A percentile compares a stretch with the other conserved stretches of the same genome.
Conservation (phyloP, 257 asterid species). For the Gentiana macrophylla region DNA sequence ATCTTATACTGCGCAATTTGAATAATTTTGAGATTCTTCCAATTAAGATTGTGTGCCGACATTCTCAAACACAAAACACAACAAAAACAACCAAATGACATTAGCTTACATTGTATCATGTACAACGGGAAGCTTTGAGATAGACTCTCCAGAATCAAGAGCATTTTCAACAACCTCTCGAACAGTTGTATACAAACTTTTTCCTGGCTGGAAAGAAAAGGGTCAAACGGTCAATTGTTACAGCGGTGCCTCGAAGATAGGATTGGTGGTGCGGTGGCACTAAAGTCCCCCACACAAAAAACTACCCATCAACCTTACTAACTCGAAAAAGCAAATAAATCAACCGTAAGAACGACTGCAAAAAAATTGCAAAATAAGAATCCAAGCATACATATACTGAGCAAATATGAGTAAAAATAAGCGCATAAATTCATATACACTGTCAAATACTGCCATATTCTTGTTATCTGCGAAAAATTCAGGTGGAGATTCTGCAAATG, state of each 20-base stretch:
- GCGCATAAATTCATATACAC: constrained; percentile 30
- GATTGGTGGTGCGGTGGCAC: no score
- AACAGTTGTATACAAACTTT: constrained; percentile 77
- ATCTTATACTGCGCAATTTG: not conserved
- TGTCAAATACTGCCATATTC: constrained; percentile 91
- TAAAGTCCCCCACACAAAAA: no score
- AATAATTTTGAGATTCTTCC: not conserved
- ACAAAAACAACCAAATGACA: not conserved
- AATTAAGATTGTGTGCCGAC: not conserved
- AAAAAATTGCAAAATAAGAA: no score
- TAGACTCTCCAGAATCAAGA: constrained; percentile 88
- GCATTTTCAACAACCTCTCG: constrained; percentile 94
- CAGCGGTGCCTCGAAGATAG: no score
- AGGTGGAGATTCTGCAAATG: constrained; percentile 74
- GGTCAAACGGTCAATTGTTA: no score
- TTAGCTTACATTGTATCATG: constrained; percentile 63
- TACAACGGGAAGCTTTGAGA: constrained; percentile 67
- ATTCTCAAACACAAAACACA: not conserved
- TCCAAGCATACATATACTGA: no score
- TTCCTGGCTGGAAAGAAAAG: constrained; percentile 60
- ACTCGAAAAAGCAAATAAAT: no score
- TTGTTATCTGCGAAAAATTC: constrained; percentile 94
- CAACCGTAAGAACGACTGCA: no score
- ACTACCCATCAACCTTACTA: no score
- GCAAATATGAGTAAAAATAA: no score